Base-by-base conservation (phyloP, 2,329 filamentous ascomycete genomes). In the Hirsutella minnesotensis region DNA sequence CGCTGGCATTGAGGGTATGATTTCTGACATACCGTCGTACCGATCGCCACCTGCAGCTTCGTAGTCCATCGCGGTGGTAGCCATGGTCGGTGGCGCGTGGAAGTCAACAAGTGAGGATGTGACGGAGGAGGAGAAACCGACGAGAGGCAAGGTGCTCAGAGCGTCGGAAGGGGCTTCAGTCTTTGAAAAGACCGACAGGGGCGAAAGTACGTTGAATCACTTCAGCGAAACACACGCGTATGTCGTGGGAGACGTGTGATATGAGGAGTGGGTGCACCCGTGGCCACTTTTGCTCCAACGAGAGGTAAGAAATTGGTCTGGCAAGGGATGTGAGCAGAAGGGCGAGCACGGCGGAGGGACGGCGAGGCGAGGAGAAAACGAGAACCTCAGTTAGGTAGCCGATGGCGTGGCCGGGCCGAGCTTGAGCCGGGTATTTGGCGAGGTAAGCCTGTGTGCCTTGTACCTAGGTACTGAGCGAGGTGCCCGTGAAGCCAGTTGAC, bases 31-130 rank as follows among this genome's bases (percentile, higher is more conserved):
- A 82, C 79, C 79, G 56, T 82, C 78, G 51, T 79, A 81, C 48
- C 74, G 77, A 61, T 80, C 75, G 56, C 76, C 77, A 55, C 78
- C 80, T 50, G 77, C 75, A 58, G 74, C 75, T 62, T 83, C 79
- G 62, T 83, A 83, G 58, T 83, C 79, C 79, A 83, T 83, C 51
- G 77, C 73, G 35, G 75, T 77, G 49, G 77, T 79, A 44, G 75
- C 75, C 75, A 79, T 79, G 51, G 50, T 60, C 46, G 13, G 29
- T 19, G 39, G 27, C 16, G 34, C 22, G 19, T 18, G 12, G 36
- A 33, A n/a, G 18, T 15, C 13, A 31, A 30, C 19, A 18, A n/a
- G 31, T n/a, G 33, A 22, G 30, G 15, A 13, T 3, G 18, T 5
- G 39, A 15, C 9, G 9, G 5, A 35, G 33, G 8, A 18, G 4